A percentile compares a stretch with the other conserved stretches of the same genome.
These are phyloP conservation scores for Pseudogymnoascus sp. DNA, from an alignment of 2,329 filamentous ascomycete species.

Conservation along the genomic window DNA sequence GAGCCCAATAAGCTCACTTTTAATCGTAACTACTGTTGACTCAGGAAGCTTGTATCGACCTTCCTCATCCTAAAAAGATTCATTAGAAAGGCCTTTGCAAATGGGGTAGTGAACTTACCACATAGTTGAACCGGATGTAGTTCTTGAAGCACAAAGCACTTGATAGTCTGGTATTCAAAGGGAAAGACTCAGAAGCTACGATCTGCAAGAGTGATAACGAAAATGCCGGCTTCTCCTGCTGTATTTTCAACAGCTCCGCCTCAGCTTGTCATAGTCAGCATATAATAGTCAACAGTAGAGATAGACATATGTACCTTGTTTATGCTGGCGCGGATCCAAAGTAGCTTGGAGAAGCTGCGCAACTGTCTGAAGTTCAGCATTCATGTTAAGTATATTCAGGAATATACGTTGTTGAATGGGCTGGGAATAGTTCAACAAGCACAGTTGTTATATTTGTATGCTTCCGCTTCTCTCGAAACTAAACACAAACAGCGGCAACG, in stretches of 20 bases:
- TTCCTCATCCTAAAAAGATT: conserved; percentile 63
- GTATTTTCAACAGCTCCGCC: conserved; percentile 57
- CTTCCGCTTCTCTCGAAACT: conserved; percentile 9
- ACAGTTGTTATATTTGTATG: conserved; percentile 7
- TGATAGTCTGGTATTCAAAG: conserved; percentile 72
- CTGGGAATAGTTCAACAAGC: conserved; percentile 2
- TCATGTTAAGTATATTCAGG: conserved; percentile 37
- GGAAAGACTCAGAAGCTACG: conserved; percentile 64
- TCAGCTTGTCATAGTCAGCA: conserved; percentile 54
- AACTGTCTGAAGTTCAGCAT: conserved; percentile 52
- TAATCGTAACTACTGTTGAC: conserved; percentile 82
- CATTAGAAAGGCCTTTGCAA: conserved; percentile 13
- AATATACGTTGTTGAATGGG: conserved; percentile 7
- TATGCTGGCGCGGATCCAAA: conserved; percentile 77
- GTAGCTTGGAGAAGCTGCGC: conserved; percentile 84
- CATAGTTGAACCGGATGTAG: conserved; percentile 90
- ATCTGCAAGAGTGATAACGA: conserved; percentile 84
- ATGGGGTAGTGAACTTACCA: conserved; percentile 40
- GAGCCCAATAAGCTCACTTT: conserved; percentile 86
- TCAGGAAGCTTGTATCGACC: conserved; percentile 80
- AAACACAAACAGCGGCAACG: conserved; percentile 10
- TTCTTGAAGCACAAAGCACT: conserved; percentile 97
- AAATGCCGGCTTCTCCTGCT: conserved; percentile 79
- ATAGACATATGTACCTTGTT: conserved; percentile 58
- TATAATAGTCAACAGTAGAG: conserved; percentile 23